phyloP scores from a whole-genome alignment of 1,139 yeast species.

The Diutina mesorugosa region DNA sequence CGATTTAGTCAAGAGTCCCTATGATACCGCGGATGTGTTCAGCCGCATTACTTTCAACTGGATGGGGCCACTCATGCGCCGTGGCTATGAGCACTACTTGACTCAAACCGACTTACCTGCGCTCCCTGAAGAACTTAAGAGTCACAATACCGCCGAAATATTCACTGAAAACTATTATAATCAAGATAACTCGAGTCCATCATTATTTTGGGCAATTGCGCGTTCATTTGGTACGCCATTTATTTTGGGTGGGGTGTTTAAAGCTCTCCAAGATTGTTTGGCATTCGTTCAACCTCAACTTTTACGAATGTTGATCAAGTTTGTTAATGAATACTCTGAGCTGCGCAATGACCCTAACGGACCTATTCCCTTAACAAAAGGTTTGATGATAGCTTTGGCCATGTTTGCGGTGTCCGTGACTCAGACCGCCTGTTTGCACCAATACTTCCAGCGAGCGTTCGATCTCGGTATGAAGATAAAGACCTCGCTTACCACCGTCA shows the following conservation, averaged over 20 bases:
- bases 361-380: conserved; percentile 56
- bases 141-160: conserved; percentile 32
- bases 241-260: conserved; percentile 64
- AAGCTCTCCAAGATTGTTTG: conserved; percentile 62
- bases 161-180: conserved; percentile 53
- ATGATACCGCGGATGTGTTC: conserved; percentile 73
- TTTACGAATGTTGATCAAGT: conserved; percentile 58
- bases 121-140: conserved; percentile 53
- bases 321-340: conserved; percentile 66
- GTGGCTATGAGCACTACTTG: conserved; percentile 65
- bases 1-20: conserved; percentile 29
- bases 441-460: conserved; percentile 81
- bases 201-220: conserved; percentile 49
- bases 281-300: conserved; percentile 88
- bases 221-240: conserved; percentile 64
- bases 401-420: conserved; percentile 77
- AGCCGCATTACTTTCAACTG: conserved; percentile 73
- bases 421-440: conserved; percentile 83
- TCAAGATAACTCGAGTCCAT: conserved; percentile 30
- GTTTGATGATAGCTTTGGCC: conserved; percentile 67
- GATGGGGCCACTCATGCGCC: conserved; percentile 86
- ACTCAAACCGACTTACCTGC: conserved; percentile 72
- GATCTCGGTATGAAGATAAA: conserved; percentile 86
- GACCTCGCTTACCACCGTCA: conserved; percentile 64
- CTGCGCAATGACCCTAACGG: conserved; percentile 14